Evolutionary conservation across 805 yeast species (phyloP).

Genomic region (Yarrowia phangngaensis): DNA sequence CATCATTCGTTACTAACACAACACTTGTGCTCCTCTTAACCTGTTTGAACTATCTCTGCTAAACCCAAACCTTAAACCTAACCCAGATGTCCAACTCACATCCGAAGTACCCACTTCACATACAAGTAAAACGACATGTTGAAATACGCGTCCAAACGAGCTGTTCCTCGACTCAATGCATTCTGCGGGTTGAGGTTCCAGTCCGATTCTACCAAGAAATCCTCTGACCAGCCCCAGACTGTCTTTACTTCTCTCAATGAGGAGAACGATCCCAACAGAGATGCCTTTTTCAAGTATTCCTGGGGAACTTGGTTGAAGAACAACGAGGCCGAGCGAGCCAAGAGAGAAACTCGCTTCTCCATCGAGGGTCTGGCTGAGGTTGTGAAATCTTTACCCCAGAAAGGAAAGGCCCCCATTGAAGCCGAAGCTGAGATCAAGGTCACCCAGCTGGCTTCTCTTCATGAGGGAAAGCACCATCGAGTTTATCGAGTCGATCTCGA

Average conservation of each 20-base stretch:
- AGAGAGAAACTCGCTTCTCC: constrained; percentile 76
- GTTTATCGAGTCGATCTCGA: constrained; percentile 69
- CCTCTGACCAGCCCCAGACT: constrained; percentile 20
- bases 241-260: constrained; percentile 26
- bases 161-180: constrained; percentile 3
- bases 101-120: too few relatives aligned
- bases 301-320: constrained; percentile 95
- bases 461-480: constrained; percentile 93
- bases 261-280: constrained; percentile 27
- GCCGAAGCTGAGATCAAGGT: constrained; percentile 49
- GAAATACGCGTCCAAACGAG: constrained; percentile 10
- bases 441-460: constrained; percentile 74
- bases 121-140: constrained; percentile 4
- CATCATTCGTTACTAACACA: too few relatives aligned
- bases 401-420: constrained; percentile 41
- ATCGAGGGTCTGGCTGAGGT: constrained; percentile 63
- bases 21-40: too few relatives aligned
- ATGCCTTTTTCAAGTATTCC: constrained; percentile 68
- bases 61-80: neutral
- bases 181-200: constrained; percentile 16
- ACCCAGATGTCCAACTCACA: too few relatives aligned
- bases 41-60: too few relatives aligned
- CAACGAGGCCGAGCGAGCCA: constrained; percentile 67
- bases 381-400: constrained; percentile 28
- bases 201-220: constrained; percentile 4